These are phyloP conservation scores for Raphanus raphanistrum DNA, from an alignment of 345 rosid species.

Conservation along the genomic window DNA sequence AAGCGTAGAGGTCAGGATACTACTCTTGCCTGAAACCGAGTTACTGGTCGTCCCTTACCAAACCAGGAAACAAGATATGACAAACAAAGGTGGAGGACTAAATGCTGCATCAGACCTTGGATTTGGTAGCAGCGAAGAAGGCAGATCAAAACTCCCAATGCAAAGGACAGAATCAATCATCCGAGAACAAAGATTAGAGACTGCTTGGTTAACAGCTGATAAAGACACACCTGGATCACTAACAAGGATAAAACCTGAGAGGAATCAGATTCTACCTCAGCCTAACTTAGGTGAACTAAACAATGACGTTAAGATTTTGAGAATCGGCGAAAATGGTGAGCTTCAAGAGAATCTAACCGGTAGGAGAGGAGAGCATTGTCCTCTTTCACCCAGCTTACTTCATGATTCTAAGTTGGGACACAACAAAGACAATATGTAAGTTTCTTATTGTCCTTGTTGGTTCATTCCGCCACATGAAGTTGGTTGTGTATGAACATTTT, in stretches of 20 bases:
- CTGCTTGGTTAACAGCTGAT: slow-evolving; percentile 92
- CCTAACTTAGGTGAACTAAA: slow-evolving; percentile 52
- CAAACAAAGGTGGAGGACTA: slow-evolving; percentile 47
- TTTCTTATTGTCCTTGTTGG: background rate
- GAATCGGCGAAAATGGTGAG: slow-evolving; percentile 52
- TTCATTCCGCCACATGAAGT: background rate
- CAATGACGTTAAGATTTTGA: slow-evolving; percentile 67
- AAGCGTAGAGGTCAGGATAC: slow-evolving; percentile 81
- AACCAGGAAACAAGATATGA: slow-evolving; percentile 37
- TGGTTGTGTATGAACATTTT: background rate
- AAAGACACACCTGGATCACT: slow-evolving; percentile 75
- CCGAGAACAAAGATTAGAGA: slow-evolving; percentile 89
- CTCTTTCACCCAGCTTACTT: slow-evolving; percentile 84
- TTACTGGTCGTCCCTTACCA: slow-evolving; percentile 41
- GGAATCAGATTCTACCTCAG: slow-evolving; percentile 87
- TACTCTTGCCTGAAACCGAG: slow-evolving; percentile 60
- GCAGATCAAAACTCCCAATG: slow-evolving; percentile 62
- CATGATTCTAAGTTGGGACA: slow-evolving; percentile 55
- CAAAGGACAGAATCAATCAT: slow-evolving; percentile 95
- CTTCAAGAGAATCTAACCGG: slow-evolving; percentile 54
- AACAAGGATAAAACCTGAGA: slow-evolving; percentile 68
- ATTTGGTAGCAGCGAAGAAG: slow-evolving; percentile 43
- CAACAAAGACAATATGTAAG: slow-evolving; percentile 85
- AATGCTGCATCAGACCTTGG: slow-evolving; percentile 40
- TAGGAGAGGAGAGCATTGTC: slow-evolving; percentile 51